These are phyloP conservation scores for Didymella glomerata DNA, from an alignment of 2,329 filamentous ascomycete species.

Conservation along the genomic window DNA sequence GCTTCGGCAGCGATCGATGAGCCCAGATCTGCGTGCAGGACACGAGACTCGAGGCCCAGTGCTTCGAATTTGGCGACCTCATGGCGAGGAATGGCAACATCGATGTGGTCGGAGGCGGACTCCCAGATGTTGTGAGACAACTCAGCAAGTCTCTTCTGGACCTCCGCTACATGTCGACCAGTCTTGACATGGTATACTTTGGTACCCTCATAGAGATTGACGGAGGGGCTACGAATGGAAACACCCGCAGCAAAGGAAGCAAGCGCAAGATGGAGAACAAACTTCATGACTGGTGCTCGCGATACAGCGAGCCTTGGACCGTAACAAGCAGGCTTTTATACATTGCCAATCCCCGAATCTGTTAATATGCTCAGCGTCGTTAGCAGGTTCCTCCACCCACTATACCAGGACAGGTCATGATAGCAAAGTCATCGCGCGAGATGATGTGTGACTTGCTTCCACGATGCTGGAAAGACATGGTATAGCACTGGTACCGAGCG, in stretches of 20 bases:
- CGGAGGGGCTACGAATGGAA: conserved; percentile 35
- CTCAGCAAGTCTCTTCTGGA: conserved; percentile 48
- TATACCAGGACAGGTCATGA: neutral
- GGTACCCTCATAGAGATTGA: conserved; percentile 51
- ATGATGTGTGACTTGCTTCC: conserved; percentile 11
- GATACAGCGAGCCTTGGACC: neutral
- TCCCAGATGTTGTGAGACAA: conserved; percentile 52
- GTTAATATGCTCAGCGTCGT: conserved; percentile 5
- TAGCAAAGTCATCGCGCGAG: neutral
- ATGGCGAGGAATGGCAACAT: conserved; percentile 55
- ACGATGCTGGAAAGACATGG: conserved; percentile 18
- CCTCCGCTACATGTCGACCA: conserved; percentile 41
- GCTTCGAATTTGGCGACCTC: conserved; percentile 52
- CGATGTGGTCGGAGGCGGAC: conserved; percentile 47
- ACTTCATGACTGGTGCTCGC: conserved; percentile 25
- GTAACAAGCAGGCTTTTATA: conserved; percentile 1
- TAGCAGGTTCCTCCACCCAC: neutral
- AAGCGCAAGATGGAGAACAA: conserved; percentile 24
- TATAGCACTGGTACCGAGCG: conserved; percentile 14
- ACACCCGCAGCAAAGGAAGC: conserved; percentile 29
- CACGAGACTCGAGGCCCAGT: conserved; percentile 45
- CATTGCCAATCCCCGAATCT: neutral
- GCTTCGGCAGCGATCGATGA: conserved; percentile 54
- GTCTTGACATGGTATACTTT: conserved; percentile 53
- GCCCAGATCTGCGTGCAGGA: conserved; percentile 57